Percentiles rank a stretch among this genome's conserved stretches.
Conservation (phyloP, 192 early-diverging fungal species). For the Umbelopsis ramanniana region DNA sequence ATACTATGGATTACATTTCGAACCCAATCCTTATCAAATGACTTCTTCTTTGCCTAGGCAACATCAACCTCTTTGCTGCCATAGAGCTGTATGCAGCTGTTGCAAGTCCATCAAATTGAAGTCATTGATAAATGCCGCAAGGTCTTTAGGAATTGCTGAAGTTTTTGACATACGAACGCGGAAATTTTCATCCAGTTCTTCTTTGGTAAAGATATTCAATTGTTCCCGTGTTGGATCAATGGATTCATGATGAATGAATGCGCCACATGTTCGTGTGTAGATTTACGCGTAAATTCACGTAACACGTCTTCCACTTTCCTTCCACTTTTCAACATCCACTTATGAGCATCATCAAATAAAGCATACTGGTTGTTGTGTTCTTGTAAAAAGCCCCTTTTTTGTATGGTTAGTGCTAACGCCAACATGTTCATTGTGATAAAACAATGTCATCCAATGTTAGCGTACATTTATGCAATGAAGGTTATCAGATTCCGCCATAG, state of each 20-base stretch:
- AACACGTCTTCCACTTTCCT: neutral
- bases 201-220: neutral
- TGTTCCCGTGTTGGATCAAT: neutral
- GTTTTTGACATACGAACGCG: neutral
- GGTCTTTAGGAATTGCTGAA: neutral
- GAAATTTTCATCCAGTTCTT: neutral
- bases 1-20: neutral
- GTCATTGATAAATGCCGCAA: neutral
- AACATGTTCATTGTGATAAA: too few species aligned
- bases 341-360: neutral
- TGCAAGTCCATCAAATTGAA: neutral
- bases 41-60: neutral
- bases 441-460: too few species aligned
- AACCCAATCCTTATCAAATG: neutral
- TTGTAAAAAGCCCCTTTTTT: neutral
- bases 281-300: neutral
- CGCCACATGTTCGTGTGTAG: neutral
- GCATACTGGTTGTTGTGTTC: neutral
- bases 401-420: neutral
- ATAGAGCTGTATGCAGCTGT: neutral
- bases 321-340: neutral
- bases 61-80: neutral
- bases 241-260: neutral
- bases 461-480: too few species aligned
- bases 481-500: slow-evolving; percentile 44